phyloP scores from a whole-genome alignment of 106 monocot species.

The Dendrobium catenatum region DNA sequence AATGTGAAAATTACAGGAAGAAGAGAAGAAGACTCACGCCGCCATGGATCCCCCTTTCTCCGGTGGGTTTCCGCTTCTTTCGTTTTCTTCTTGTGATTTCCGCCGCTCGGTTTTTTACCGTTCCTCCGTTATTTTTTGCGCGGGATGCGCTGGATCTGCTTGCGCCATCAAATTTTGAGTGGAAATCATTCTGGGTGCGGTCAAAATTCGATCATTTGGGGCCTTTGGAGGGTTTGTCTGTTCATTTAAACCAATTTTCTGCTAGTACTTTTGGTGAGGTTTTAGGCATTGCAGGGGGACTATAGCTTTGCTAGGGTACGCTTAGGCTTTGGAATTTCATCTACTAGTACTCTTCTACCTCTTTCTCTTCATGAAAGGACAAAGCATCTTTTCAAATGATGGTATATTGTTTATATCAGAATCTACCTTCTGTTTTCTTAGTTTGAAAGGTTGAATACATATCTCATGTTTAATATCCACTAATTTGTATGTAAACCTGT shows the following conservation, averaged over 20 bases:
- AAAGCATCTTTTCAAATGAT: conserved; percentile 5
- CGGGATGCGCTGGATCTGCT: conserved; percentile 11
- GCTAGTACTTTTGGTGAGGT: neutral
- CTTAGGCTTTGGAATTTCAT: neutral
- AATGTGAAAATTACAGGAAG: conserved; percentile 6
- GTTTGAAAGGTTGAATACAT: neutral
- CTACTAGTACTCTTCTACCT: neutral
- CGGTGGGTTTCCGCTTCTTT: conserved; percentile 7
- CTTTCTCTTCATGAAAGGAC: neutral
- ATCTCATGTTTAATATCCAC: neutral
- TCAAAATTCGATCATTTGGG: conserved; percentile 1
- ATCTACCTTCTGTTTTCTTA: neutral
- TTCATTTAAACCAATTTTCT: neutral
- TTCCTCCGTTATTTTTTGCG: neutral
- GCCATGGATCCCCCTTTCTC: conserved; percentile 27
- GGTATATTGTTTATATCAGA: neutral
- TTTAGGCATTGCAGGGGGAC: neutral
- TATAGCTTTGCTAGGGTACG: neutral
- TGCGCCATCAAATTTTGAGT: neutral
- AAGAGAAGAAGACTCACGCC: neutral
- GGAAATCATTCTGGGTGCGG: neutral
- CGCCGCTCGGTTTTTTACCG: neutral
- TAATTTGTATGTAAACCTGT: neutral
- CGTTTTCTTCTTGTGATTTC: neutral
- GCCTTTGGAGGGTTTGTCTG: neutral